A percentile compares a stretch with the other conserved stretches of the same genome.
phyloP scores from a whole-genome alignment of 1,284 basidiomycete species.

The Pseudozyma sp. region DNA sequence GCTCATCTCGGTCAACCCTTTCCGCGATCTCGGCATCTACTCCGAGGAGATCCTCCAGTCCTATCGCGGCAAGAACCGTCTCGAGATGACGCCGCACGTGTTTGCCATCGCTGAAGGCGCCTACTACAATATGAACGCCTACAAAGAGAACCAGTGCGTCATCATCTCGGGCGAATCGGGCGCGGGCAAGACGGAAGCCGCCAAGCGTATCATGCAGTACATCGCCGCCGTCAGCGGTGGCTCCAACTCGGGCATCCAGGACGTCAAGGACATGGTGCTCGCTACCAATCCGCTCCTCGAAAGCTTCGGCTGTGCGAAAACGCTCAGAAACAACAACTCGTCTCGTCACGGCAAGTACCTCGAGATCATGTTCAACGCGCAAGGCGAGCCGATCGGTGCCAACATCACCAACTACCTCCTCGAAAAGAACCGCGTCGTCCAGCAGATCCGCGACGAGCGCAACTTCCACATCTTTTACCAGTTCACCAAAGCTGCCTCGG shows the following conservation, averaged over 20 bases:
- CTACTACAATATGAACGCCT: conserved; percentile 99
- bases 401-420: conserved; percentile 98
- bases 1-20: conserved; percentile 97
- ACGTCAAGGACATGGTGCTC: conserved; percentile 99
- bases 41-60: conserved; percentile 84
- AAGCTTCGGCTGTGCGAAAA: conserved; percentile 99
- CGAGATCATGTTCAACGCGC: conserved; percentile 97
- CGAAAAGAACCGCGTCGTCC: conserved; percentile 94
- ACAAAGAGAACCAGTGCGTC: conserved; percentile 99
- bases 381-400: conserved; percentile 94
- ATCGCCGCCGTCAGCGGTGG: conserved; percentile 94
- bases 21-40: conserved; percentile 90
- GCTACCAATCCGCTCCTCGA: conserved; percentile 98
- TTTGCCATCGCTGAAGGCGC: conserved; percentile 96
- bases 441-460: conserved; percentile 94
- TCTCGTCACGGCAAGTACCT: conserved; percentile 99
- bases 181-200: conserved; percentile 67
- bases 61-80: conserved; percentile 96
- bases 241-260: conserved; percentile 78
- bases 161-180: conserved; percentile 97
- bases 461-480: conserved; percentile 99
- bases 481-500: conserved; percentile 93
- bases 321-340: conserved; percentile 97
- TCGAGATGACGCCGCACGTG: conserved; percentile 97
- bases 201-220: conserved; percentile 93